Conservation (phyloP, 441 rosid species). For the Pelargonium myrrhifolium region DNA sequence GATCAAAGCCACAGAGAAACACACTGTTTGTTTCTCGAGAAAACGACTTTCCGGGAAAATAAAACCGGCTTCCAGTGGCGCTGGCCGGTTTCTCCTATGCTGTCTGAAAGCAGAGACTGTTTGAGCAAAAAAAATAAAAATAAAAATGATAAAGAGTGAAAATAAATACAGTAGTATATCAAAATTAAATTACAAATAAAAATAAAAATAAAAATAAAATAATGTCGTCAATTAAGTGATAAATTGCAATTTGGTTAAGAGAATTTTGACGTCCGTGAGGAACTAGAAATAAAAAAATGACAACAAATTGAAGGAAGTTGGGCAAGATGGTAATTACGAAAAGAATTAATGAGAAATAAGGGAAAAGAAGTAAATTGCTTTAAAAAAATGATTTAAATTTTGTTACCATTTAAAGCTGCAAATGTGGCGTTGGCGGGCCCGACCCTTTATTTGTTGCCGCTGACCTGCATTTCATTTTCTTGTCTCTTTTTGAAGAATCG, state of each 20-base stretch:
- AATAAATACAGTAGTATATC: constrained; percentile 1
- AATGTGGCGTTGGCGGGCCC: background rate
- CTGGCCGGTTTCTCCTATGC: constrained; percentile 20
- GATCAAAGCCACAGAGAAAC: constrained; percentile 8
- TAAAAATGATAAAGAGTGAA: constrained; percentile 9
- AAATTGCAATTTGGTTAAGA: constrained; percentile 48
- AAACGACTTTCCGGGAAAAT: constrained; percentile 24
- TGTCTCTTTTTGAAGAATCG: background rate
- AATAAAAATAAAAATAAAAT: constrained; percentile 8
- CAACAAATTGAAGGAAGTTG: background rate
- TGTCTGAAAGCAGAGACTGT: constrained; percentile 23
- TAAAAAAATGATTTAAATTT: background rate
- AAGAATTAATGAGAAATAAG: background rate
- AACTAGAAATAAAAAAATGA: constrained; percentile 22
- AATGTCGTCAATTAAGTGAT: constrained; percentile 33
- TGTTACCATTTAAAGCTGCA: background rate
- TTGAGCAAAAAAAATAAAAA: constrained; percentile 13
- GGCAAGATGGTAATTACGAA: background rate
- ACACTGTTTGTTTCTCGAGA: constrained; percentile 25
- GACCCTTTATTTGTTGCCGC: background rate
- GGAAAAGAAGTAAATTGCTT: constrained; percentile 1
- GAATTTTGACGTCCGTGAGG: constrained; percentile 63
- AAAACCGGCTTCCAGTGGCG: constrained; percentile 15
- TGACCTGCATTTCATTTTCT: background rate
- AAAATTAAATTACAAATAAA: constrained; percentile 4